A percentile compares a stretch with the other conserved stretches of the same genome.
These are phyloP conservation scores for Kregervanrija fluxuum DNA, from an alignment of 805 yeast genomes.

Conservation along the genomic window DNA sequence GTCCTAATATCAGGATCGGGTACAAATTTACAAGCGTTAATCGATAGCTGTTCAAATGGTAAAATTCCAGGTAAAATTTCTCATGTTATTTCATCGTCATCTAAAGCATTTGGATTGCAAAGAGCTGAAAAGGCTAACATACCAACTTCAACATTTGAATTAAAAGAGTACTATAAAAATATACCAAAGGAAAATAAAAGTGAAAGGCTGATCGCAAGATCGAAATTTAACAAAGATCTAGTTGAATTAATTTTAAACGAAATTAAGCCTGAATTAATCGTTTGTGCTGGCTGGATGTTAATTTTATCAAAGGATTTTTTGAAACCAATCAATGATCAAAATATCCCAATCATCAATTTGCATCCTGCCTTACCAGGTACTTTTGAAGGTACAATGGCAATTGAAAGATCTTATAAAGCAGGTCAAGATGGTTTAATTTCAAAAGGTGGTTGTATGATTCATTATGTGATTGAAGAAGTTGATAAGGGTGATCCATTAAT, in stretches of 20 bases:
- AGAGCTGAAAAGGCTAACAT: slow-evolving; percentile 69
- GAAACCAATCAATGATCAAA: slow-evolving; percentile 49
- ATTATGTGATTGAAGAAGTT: slow-evolving; percentile 91
- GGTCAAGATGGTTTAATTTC: slow-evolving; percentile 76
- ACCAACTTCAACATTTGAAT: slow-evolving; percentile 63
- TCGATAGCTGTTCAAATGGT: slow-evolving; percentile 53
- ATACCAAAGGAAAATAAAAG: slow-evolving; percentile 61
- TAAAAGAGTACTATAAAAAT: slow-evolving; percentile 67
- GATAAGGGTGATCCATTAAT: slow-evolving; percentile 89
- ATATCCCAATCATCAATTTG: slow-evolving; percentile 78
- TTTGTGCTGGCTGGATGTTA: slow-evolving; percentile 99
- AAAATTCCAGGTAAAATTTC: slow-evolving; percentile 43
- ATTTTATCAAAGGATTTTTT: slow-evolving; percentile 77
- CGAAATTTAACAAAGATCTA: slow-evolving; percentile 68
- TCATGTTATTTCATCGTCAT: slow-evolving; percentile 78
- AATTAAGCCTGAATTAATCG: slow-evolving; percentile 71
- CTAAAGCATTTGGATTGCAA: slow-evolving; percentile 78
- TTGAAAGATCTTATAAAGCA: slow-evolving; percentile 92
- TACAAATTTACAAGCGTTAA: slow-evolving; percentile 89
- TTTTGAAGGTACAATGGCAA: slow-evolving; percentile 95
- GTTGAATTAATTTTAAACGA: slow-evolving; percentile 55
- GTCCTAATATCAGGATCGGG: slow-evolving; percentile 95
- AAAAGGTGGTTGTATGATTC: slow-evolving; percentile 93
- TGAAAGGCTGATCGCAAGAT: slow-evolving; percentile 55
- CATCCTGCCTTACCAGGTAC: slow-evolving; percentile 98